These are phyloP conservation scores for Suillus sp. DNA, from an alignment of 768 basidiomycete genomes.

Conservation along the genomic window DNA sequence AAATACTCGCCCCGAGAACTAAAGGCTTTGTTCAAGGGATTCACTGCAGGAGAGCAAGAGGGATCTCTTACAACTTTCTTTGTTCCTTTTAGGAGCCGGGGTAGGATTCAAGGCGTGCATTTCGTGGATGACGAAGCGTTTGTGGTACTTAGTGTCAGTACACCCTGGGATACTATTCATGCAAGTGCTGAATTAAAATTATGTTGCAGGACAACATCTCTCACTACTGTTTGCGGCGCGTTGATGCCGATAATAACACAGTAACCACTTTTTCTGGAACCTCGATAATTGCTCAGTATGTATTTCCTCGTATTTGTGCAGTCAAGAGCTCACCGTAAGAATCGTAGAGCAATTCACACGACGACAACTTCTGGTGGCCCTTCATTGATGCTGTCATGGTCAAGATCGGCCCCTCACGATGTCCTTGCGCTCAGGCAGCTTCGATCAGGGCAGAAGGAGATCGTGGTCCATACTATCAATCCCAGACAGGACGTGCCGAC, in stretches of 20 bases:
- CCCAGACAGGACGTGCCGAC: background rate
- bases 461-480: background rate
- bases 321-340: background rate
- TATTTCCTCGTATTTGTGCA: too few relatives aligned
- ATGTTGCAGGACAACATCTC: background rate
- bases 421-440: background rate
- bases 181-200: background rate
- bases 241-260: background rate
- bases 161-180: background rate
- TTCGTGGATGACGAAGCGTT: constrained; percentile 27
- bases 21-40: constrained; percentile 18
- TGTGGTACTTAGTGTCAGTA: constrained; percentile 30
- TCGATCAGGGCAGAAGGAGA: constrained; percentile 9
- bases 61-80: constrained; percentile 9
- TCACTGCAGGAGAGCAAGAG: constrained; percentile 21
- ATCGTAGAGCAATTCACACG: constrained; percentile 4
- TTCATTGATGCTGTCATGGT: constrained; percentile 7
- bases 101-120: constrained; percentile 24
- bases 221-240: constrained; percentile 1
- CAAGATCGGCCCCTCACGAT: constrained; percentile 5
- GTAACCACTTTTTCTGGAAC: background rate
- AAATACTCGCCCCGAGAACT: background rate
- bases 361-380: background rate
- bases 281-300: background rate
- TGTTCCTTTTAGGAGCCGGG: constrained; percentile 24